Evolutionary conservation across 805 yeast species (phyloP), one percentile per base, ranked within the genome.

Genomic region (Wickerhamiella bombiphila): DNA sequence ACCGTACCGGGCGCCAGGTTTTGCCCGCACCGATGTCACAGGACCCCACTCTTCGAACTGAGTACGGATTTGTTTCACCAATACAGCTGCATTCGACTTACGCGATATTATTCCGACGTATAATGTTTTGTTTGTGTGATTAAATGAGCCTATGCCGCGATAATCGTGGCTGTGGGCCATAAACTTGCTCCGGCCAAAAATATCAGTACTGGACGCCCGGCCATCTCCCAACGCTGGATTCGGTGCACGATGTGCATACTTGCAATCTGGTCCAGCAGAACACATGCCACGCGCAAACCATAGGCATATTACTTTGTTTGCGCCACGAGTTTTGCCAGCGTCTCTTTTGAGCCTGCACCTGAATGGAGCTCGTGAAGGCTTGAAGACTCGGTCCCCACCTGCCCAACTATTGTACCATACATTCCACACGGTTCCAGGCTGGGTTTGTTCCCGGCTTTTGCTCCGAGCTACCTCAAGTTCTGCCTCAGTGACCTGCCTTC

Each of bases 361-460:
- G 48, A 69, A 73, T 24, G 68, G 74, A 69, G 59, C 53, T 70
- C 54, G 59, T 61, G 60, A 59, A 57, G 45, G 42, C 53, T 31
- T 39, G 42, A 34, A 45, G 14, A 53, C 56, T 11, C 59, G 55
- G 41, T 72, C 80, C 11, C 82, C 85, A 0, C 85, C 83, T 5
- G 91, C 73, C 95, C 95, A 86, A 55, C 77, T 78, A 40, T 77
- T 65, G 56, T 72, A 86, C 96, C 96, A 86, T 13, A 82, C 66
- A 50, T 86, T 86, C 62, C 79, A 86, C 0, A 74, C 72, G 5
- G 74, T 70, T 0, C 94, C 94, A 0, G 79, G 69, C 46, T 80
- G 93, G 5, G 32, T 42, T 17, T 26, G 25, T n/a, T 28, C 34
- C 22, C 29, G 31, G 7, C 4, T 26, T 13, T 32, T 29, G 9